These are phyloP conservation scores for Ophiognomonia clavigignenti-juglandacearum DNA, from an alignment of 2,329 filamentous ascomycete genomes.

Conservation along the genomic window DNA sequence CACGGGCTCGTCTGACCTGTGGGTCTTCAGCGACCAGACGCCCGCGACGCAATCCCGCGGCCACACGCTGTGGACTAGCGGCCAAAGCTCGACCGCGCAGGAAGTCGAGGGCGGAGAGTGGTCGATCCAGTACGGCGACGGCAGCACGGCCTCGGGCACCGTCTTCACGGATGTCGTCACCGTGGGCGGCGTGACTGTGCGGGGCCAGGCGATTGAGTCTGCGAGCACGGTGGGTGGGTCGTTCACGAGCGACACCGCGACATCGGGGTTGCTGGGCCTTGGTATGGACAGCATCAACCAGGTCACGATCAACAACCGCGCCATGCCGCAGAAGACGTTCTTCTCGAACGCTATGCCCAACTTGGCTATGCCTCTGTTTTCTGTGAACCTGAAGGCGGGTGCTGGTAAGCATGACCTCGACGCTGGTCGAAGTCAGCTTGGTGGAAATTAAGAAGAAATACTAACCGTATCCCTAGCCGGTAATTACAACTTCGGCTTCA, in stretches of 20 bases:
- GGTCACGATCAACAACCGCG: conserved; percentile 48
- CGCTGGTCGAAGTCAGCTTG: conserved; percentile 57
- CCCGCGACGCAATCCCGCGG: conserved; percentile 39
- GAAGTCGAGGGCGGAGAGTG: conserved; percentile 39
- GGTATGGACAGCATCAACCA: conserved; percentile 57
- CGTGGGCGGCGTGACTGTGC: conserved; percentile 55
- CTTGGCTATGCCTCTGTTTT: conserved; percentile 27
- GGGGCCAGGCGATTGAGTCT: conserved; percentile 58
- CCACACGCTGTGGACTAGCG: conserved; percentile 52
- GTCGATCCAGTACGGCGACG: conserved; percentile 61
- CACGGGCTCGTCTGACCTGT: conserved; percentile 65
- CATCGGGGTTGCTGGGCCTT: conserved; percentile 49
- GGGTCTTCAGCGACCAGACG: conserved; percentile 59
- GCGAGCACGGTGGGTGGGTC: conserved; percentile 49
- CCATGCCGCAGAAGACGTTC: conserved; percentile 39
- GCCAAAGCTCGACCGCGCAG: conserved; percentile 35
- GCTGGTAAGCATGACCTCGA: conserved; percentile 23
- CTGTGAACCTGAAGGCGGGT: conserved; percentile 28
- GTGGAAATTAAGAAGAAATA: background rate
- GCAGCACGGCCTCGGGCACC: conserved; percentile 53
- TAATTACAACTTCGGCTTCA: conserved; percentile 36
- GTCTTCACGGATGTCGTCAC: conserved; percentile 61
- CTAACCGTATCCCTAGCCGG: conserved; percentile 22
- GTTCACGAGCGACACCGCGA: conserved; percentile 28
- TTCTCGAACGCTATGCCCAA: conserved; percentile 28